Conservation (phyloP, 768 basidiomycete genomes). For the Macrolepiota albuminosa region DNA sequence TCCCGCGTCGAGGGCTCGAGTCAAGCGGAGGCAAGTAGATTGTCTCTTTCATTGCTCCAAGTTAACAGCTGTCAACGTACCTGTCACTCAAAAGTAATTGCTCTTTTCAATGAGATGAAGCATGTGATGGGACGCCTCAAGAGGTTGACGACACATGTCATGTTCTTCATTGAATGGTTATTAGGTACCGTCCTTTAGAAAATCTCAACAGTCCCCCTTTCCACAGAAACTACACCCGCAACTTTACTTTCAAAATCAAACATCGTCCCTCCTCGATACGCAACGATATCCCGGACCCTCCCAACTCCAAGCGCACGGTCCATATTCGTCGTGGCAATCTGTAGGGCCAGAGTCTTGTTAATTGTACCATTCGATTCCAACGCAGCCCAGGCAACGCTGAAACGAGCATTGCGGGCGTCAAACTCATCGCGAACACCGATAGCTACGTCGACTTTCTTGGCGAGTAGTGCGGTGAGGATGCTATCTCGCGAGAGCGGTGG, state of each 20-base stretch:
- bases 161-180: too few species aligned
- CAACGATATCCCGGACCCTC: slow-evolving; percentile 36
- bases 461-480: slow-evolving; percentile 47
- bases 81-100: too few species aligned
- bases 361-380: slow-evolving; percentile 35
- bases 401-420: slow-evolving; percentile 63
- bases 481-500: slow-evolving; percentile 61
- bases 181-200: not conserved
- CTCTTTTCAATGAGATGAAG: too few species aligned
- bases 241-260: slow-evolving; percentile 43
- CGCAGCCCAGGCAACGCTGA: slow-evolving; percentile 51
- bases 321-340: slow-evolving; percentile 12
- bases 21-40: too few species aligned
- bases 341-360: slow-evolving; percentile 29
- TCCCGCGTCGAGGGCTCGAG: not conserved
- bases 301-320: slow-evolving; percentile 30
- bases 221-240: slow-evolving; percentile 33
- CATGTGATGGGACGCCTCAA: too few species aligned
- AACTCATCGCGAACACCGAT: slow-evolving; percentile 57
- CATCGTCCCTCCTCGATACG: slow-evolving; percentile 32
- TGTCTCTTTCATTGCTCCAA: too few species aligned
- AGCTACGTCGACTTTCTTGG: slow-evolving; percentile 59
- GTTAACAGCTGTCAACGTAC: too few species aligned
- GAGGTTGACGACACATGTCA: too few species aligned
- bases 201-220: slow-evolving; percentile 13